Percentiles rank a stretch among this genome's conserved stretches.
phyloP scores from a whole-genome alignment of 257 asterid genomes.

The Fraxinus americana region DNA sequence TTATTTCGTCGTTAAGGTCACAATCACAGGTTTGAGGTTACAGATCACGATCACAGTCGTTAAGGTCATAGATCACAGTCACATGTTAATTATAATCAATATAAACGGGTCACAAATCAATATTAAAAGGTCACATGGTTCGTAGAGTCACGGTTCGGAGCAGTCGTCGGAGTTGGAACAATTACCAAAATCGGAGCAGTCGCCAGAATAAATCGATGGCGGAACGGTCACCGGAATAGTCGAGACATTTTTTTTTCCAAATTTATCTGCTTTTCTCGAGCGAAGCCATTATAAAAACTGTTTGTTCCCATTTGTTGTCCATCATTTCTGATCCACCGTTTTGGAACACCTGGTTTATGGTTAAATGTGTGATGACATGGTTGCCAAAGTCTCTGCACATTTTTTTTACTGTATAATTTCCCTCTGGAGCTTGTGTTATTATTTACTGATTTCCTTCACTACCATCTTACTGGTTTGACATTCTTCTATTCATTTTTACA shows the following conservation, averaged over 20 bases:
- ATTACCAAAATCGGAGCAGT: too few relatives aligned
- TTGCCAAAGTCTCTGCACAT: neutral
- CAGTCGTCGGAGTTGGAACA: too few relatives aligned
- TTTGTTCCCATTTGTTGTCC: neutral
- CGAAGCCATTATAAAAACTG: slow-evolving; percentile 1
- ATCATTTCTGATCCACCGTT: neutral
- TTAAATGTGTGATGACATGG: neutral
- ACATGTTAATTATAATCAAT: too few relatives aligned
- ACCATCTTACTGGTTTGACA: slow-evolving; percentile 24
- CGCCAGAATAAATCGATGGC: too few relatives aligned
- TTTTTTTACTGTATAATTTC: neutral
- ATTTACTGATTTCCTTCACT: slow-evolving; percentile 21
- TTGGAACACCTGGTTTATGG: neutral
- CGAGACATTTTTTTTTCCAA: slow-evolving; percentile 11
- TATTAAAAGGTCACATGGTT: too few relatives aligned
- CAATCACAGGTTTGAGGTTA: too few relatives aligned
- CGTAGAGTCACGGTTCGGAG: too few relatives aligned
- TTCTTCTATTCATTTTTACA: slow-evolving; percentile 32
- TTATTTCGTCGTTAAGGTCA: too few relatives aligned
- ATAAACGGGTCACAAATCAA: too few relatives aligned
- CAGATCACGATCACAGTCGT: too few relatives aligned
- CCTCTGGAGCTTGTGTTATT: neutral
- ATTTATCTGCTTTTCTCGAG: neutral
- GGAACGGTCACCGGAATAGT: too few relatives aligned
- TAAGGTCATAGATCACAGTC: too few relatives aligned